Evolutionary conservation across 169 alveolate genomes (phyloP).

Genomic region (Eimeria maxima): DNA sequence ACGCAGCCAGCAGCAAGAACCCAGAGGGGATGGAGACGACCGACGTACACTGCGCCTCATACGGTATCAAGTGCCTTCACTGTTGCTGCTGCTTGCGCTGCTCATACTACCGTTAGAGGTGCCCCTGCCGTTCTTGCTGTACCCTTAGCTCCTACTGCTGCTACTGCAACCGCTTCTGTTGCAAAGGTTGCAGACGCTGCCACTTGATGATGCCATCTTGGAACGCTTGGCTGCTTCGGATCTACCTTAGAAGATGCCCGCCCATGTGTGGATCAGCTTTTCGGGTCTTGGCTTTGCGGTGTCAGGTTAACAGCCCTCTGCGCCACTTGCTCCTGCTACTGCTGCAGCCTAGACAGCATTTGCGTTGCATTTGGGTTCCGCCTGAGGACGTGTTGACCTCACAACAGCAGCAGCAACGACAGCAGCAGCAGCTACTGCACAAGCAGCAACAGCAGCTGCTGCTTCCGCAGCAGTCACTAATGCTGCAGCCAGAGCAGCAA

Average conservation of each 20-base stretch:
- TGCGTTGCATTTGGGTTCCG: slow-evolving; percentile 75
- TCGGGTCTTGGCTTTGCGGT: background rate
- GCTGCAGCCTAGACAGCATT: slow-evolving; percentile 41
- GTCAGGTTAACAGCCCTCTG: slow-evolving; percentile 73
- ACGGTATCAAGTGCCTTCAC: slow-evolving; percentile 47
- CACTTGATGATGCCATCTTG: background rate
- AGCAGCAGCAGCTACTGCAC: slow-evolving; percentile 33
- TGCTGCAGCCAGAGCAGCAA: slow-evolving; percentile 57
- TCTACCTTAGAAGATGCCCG: background rate
- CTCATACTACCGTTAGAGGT: background rate
- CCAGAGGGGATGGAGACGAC: slow-evolving; percentile 49
- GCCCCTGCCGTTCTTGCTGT: background rate
- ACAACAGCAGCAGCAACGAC: slow-evolving; percentile 47
- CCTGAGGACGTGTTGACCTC: slow-evolving; percentile 76
- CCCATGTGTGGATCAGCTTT: slow-evolving; percentile 1
- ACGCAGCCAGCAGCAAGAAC: slow-evolving; percentile 7
- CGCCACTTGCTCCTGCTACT: slow-evolving; percentile 69
- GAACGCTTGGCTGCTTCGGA: slow-evolving; percentile 13
- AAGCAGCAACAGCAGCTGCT: slow-evolving; percentile 17
- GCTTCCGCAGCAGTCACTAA: slow-evolving; percentile 12
- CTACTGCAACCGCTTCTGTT: background rate
- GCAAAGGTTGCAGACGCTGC: background rate
- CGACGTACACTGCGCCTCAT: slow-evolving; percentile 71
- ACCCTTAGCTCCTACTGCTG: background rate
- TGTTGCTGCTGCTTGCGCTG: slow-evolving; percentile 36